A percentile compares a stretch with the other conserved stretches of the same genome.
phyloP scores from a whole-genome alignment of 1,284 basidiomycete species.

The Fistulinella cinereoalba region DNA sequence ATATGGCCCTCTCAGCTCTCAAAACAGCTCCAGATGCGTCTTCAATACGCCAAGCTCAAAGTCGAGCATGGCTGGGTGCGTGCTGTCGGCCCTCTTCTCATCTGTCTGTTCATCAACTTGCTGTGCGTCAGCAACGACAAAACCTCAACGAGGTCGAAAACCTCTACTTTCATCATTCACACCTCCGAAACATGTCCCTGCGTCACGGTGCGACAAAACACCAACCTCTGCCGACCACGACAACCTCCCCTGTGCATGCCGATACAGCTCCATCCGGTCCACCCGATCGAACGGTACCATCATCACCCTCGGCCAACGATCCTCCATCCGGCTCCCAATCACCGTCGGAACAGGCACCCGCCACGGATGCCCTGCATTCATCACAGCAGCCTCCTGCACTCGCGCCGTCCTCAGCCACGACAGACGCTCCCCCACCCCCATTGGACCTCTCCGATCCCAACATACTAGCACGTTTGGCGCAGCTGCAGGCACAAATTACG shows the following conservation, averaged over 20 bases:
- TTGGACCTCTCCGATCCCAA: conserved; percentile 26
- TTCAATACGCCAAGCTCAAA: conserved; percentile 75
- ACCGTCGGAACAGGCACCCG: conserved; percentile 4
- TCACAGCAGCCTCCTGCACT: not conserved
- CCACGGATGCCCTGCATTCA: conserved; percentile 2
- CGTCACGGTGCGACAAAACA: conserved; percentile 12
- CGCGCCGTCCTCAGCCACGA: not conserved
- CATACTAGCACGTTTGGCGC: conserved; percentile 23
- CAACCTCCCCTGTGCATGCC: not conserved
- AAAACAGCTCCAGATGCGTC: conserved; percentile 67
- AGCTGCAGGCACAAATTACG: conserved; percentile 20
- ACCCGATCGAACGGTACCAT: conserved; percentile 10
- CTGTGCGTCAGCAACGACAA: conserved; percentile 58
- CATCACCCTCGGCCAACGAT: conserved; percentile 3
- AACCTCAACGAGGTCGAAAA: conserved; percentile 76
- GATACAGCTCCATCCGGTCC: conserved; percentile 5
- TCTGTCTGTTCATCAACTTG: not conserved
- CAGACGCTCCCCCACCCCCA: conserved; percentile 1
- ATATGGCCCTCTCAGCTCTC: conserved; percentile 48
- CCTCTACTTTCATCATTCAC: conserved; percentile 70
- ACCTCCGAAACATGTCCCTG: conserved; percentile 27
- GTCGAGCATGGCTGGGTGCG: conserved; percentile 79
- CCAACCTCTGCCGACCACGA: conserved; percentile 5
- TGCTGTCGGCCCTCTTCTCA: conserved; percentile 13
- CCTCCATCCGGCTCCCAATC: conserved; percentile 4